Conservation (phyloP, 805 yeast genomes). For the Sugiyamaella valdiviana region DNA sequence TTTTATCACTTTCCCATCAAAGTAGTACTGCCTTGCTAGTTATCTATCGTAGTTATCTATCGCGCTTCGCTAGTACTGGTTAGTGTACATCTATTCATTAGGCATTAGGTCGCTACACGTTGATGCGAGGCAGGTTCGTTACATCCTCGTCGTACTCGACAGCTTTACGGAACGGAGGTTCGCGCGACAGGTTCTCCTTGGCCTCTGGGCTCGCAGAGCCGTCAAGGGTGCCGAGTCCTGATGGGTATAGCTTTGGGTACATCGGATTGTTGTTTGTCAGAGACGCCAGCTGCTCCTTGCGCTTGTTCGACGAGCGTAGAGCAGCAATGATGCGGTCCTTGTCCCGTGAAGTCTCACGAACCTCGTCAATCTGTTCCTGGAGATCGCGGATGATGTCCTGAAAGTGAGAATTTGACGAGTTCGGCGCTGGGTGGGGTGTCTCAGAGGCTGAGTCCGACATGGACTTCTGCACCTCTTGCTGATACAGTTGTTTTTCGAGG, state of each 20-base stretch:
- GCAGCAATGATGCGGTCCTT: conserved; percentile 78
- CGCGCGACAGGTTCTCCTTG: conserved; percentile 7
- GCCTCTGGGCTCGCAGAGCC: conserved; percentile 3
- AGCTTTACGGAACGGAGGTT: background rate
- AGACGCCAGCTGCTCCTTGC: conserved; percentile 38
- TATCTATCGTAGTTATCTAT: too few relatives aligned
- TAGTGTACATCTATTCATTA: background rate
- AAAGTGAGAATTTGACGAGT: conserved; percentile 7
- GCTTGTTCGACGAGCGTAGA: conserved; percentile 55
- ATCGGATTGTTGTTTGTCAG: background rate
- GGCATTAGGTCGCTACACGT: background rate
- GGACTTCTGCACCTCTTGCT: conserved; percentile 15
- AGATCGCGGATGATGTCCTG: conserved; percentile 45
- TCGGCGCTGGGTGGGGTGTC: conserved; percentile 8
- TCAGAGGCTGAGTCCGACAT: conserved; percentile 5
- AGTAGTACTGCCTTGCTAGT: background rate
- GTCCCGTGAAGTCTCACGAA: conserved; percentile 56
- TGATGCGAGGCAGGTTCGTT: background rate
- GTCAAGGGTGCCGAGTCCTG: background rate
- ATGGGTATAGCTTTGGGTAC: background rate
- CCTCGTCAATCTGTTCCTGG: conserved; percentile 60
- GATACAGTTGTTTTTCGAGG: conserved; percentile 48
- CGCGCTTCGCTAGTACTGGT: background rate
- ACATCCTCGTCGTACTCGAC: conserved; percentile 2
- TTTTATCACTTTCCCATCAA: background rate